Conservation (phyloP, 2,329 filamentous ascomycete genomes). For the Chaetomium sp. region DNA sequence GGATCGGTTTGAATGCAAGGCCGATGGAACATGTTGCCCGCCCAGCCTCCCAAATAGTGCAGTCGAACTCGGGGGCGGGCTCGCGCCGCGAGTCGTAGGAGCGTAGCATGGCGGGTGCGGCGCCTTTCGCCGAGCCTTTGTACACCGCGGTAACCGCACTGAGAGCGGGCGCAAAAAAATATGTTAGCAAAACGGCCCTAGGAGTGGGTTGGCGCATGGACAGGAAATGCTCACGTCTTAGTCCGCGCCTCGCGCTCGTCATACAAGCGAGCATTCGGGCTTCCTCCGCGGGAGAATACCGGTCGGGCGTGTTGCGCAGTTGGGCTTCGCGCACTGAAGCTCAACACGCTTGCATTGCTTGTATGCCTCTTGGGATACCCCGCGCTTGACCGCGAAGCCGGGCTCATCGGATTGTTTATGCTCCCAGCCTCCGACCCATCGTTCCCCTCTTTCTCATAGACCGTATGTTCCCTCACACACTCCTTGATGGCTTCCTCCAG, state of each 20-base stretch:
- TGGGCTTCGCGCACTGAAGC: slow-evolving; percentile 65
- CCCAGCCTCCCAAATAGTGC: slow-evolving; percentile 94
- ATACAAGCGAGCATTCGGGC: slow-evolving; percentile 82
- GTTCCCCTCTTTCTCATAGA: slow-evolving; percentile 76
- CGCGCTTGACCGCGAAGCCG: slow-evolving; percentile 37
- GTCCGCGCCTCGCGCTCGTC: slow-evolving; percentile 79
- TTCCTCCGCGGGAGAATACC: slow-evolving; percentile 57
- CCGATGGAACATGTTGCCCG: slow-evolving; percentile 89
- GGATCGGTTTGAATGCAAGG: slow-evolving; percentile 91
- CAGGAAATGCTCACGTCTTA: slow-evolving; percentile 63
- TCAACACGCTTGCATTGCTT: slow-evolving; percentile 77
- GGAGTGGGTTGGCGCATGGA: background rate
- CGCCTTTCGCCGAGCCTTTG: slow-evolving; percentile 67
- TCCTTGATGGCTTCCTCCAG: slow-evolving; percentile 90
- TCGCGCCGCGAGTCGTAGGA: slow-evolving; percentile 95
- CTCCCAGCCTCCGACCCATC: slow-evolving; percentile 48
- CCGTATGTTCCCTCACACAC: slow-evolving; percentile 77
- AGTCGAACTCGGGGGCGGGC: slow-evolving; percentile 83
- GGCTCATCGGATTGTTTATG: slow-evolving; percentile 33
- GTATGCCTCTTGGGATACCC: slow-evolving; percentile 53
- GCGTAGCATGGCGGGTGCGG: slow-evolving; percentile 66
- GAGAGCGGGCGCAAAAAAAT: slow-evolving; percentile 24
- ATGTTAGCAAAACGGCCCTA: too few relatives aligned
- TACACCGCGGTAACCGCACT: slow-evolving; percentile 89
- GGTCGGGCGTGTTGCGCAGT: slow-evolving; percentile 50